Evolutionary conservation across 805 yeast genomes (phyloP).

Genomic region (Saccharomyces eubayanus): DNA sequence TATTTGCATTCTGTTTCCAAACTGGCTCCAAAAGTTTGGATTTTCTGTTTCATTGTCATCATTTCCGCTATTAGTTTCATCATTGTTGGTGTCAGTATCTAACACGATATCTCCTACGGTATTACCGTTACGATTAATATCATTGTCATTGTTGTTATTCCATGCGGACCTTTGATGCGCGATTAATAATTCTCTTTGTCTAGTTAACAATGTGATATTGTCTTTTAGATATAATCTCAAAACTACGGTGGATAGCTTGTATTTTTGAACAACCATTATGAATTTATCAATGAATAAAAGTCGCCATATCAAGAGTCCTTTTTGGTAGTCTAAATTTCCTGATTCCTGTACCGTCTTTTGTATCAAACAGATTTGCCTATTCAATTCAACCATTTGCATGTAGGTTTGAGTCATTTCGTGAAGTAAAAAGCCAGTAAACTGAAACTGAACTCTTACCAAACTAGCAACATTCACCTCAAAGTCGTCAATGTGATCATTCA

Average conservation of each 20-base stretch:
- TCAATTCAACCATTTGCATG: constrained; percentile 27
- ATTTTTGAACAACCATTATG: constrained; percentile 21
- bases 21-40: constrained; percentile 10
- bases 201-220: constrained; percentile 26
- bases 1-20: constrained; percentile 13
- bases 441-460: constrained; percentile 31
- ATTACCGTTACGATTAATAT: not conserved
- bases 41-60: constrained; percentile 8
- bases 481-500: constrained; percentile 28
- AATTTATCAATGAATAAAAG: constrained; percentile 22
- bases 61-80: constrained; percentile 4
- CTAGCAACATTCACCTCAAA: constrained; percentile 32
- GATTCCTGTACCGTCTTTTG: constrained; percentile 21
- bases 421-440: constrained; percentile 29
- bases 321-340: constrained; percentile 14
- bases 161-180: constrained; percentile 21
- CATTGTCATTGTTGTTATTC: constrained; percentile 9
- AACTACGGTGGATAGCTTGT: constrained; percentile 27
- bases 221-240: constrained; percentile 28
- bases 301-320: constrained; percentile 27
- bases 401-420: constrained; percentile 30
- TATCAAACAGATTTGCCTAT: constrained; percentile 22
- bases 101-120: not conserved
- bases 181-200: constrained; percentile 28
- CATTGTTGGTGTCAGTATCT: not conserved